Evolutionary conservation across 2,329 filamentous ascomycete genomes (phyloP).

Genomic region (Fusarium tanahbumbuense): DNA sequence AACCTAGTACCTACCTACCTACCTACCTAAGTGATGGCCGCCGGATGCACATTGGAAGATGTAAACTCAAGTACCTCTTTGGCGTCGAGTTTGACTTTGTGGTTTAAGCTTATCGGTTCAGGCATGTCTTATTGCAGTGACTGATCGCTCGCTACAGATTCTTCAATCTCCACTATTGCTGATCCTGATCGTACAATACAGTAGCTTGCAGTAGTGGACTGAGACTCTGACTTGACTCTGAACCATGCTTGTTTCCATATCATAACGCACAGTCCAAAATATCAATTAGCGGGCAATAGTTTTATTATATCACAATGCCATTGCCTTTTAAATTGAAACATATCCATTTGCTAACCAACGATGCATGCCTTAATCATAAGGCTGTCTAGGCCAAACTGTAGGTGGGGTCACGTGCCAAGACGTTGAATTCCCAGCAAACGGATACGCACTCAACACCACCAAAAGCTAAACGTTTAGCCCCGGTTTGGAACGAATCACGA

Average conservation of each 20-base stretch:
- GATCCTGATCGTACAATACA: not conserved
- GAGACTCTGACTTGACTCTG: not conserved
- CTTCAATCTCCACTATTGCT: not conserved
- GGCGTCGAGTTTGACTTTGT: not conserved
- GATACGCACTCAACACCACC: not conserved
- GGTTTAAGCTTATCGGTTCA: conserved; percentile 23
- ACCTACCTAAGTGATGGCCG: not conserved
- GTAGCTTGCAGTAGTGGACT: not conserved
- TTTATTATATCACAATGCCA: not conserved
- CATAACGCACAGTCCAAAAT: not conserved
- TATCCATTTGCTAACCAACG: not conserved
- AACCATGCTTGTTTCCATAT: not conserved
- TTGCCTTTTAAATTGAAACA: not conserved
- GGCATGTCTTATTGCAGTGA: not conserved
- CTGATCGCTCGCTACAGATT: not conserved
- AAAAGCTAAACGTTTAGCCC: not conserved
- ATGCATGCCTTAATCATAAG: not conserved
- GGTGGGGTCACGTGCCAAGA: conserved; percentile 16
- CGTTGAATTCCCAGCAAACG: conserved; percentile 4
- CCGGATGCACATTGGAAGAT: not conserved
- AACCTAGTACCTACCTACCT: not conserved
- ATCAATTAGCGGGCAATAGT: not conserved
- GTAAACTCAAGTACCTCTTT: not conserved
- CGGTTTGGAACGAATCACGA: not conserved
- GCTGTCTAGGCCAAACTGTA: not conserved